Conservation (phyloP, 225 moss, liverwort and hornwort genomes). For the Physcomitrium patens region DNA sequence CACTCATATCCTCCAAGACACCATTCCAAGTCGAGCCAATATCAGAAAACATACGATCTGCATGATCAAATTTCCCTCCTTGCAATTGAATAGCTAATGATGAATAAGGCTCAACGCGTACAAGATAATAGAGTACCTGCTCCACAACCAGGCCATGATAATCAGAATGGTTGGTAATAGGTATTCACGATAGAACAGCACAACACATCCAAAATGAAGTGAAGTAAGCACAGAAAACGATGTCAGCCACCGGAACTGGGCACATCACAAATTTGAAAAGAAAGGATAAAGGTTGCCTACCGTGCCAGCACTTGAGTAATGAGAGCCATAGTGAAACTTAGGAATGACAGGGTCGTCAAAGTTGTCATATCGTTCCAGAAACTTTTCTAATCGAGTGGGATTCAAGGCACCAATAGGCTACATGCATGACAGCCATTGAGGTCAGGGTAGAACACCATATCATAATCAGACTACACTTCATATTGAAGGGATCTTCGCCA, state of each 20-base stretch:
- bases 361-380: conserved; percentile 86
- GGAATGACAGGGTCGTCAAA: conserved; percentile 92
- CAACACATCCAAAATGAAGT: neutral
- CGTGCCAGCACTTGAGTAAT: conserved; percentile 95
- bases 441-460: conserved; percentile 13
- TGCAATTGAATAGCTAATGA: conserved; percentile 85
- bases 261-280: conserved; percentile 1
- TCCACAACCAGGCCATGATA: conserved; percentile 22
- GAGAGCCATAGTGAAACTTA: conserved; percentile 92
- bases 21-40: conserved; percentile 86
- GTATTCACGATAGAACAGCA: conserved; percentile 1
- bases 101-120: conserved; percentile 84
- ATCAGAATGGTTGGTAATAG: neutral
- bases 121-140: conserved; percentile 88
- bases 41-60: conserved; percentile 89
- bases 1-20: conserved; percentile 88
- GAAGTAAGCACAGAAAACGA: neutral
- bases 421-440: conserved; percentile 26
- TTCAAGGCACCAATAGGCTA: conserved; percentile 89
- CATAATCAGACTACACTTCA: conserved; percentile 12
- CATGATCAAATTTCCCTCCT: conserved; percentile 93
- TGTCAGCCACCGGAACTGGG: neutral
- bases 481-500: conserved; percentile 1
- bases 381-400: conserved; percentile 72
- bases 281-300: conserved; percentile 44